phyloP scores from a whole-genome alignment of 805 yeast genomes.

The Sugiyamaella boreocaroliniensis region DNA sequence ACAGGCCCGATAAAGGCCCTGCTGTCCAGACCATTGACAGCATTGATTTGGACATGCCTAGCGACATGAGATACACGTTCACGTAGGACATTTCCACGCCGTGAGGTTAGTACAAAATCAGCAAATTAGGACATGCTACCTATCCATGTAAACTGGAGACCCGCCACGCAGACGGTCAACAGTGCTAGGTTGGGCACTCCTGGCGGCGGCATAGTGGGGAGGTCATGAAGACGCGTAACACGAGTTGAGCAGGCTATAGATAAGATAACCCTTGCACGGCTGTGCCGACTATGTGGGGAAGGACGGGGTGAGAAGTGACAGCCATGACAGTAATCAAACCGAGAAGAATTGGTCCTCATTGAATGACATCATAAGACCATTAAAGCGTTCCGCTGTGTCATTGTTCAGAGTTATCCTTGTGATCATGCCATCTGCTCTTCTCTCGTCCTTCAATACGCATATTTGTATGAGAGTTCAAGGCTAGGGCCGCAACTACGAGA shows the following conservation, averaged over 20 bases:
- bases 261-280: not conserved
- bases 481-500: too few species aligned
- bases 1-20: constrained; percentile 57
- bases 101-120: constrained; percentile 1
- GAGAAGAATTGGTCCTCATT: too few species aligned
- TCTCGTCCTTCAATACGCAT: too few species aligned
- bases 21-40: constrained; percentile 64
- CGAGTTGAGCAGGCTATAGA: not conserved
- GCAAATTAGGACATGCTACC: constrained; percentile 1
- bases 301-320: too few species aligned
- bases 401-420: too few species aligned
- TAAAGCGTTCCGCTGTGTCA: too few species aligned
- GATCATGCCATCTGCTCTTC: too few species aligned
- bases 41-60: constrained; percentile 50
- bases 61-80: constrained; percentile 49
- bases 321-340: too few species aligned
- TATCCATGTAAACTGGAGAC: constrained; percentile 56
- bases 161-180: constrained; percentile 40
- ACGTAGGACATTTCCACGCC: constrained; percentile 62
- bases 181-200: constrained; percentile 13
- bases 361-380: too few species aligned
- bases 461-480: too few species aligned
- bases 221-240: not conserved
- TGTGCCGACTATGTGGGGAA: too few species aligned
- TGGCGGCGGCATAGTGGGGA: not conserved